A percentile compares a stretch with the other conserved stretches of the same genome.
These are phyloP conservation scores for Pythium periplocum DNA, from an alignment of 352 stramenopile species.

Conservation along the genomic window DNA sequence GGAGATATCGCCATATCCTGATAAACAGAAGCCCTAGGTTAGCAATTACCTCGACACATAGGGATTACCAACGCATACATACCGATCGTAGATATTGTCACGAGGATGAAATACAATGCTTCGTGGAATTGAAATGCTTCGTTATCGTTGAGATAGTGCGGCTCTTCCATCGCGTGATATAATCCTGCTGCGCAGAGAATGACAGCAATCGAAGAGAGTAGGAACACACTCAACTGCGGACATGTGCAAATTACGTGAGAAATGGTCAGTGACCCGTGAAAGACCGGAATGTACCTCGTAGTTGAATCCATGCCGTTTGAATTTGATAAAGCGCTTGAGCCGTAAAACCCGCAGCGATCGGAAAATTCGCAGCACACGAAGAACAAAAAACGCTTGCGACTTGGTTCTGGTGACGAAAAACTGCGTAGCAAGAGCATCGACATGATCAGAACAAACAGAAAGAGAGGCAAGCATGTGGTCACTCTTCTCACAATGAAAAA, in stretches of 20 bases:
- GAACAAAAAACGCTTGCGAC: slow-evolving; percentile 54
- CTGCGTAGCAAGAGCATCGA: slow-evolving; percentile 10
- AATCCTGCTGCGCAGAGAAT: slow-evolving; percentile 61
- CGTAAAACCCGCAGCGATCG: slow-evolving; percentile 53
- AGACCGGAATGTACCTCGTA: slow-evolving; percentile 39
- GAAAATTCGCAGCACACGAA: slow-evolving; percentile 67
- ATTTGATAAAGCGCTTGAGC: slow-evolving; percentile 48
- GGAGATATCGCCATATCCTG: slow-evolving; percentile 66
- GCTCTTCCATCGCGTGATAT: slow-evolving; percentile 60
- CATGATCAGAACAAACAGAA: too few relatives aligned
- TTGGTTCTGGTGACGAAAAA: slow-evolving; percentile 37
- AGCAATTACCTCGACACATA: too few relatives aligned
- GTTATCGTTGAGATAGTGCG: slow-evolving; percentile 26
- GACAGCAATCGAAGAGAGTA: slow-evolving; percentile 56
- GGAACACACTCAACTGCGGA: slow-evolving; percentile 50
- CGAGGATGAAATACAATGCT: slow-evolving; percentile 68
- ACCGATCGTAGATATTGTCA: slow-evolving; percentile 71
- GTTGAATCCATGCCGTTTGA: slow-evolving; percentile 66
- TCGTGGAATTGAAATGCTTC: slow-evolving; percentile 48
- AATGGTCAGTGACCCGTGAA: neutral
- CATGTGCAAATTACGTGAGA: neutral
- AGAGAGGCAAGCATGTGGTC: too few relatives aligned
- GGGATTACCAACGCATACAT: neutral
- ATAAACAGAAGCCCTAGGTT: neutral
- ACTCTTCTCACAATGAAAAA: slow-evolving; percentile 39